Evolutionary conservation across 345 rosid species (phyloP), one percentile per base, ranked within the genome.

Genomic region (Litchi chinensis): DNA sequence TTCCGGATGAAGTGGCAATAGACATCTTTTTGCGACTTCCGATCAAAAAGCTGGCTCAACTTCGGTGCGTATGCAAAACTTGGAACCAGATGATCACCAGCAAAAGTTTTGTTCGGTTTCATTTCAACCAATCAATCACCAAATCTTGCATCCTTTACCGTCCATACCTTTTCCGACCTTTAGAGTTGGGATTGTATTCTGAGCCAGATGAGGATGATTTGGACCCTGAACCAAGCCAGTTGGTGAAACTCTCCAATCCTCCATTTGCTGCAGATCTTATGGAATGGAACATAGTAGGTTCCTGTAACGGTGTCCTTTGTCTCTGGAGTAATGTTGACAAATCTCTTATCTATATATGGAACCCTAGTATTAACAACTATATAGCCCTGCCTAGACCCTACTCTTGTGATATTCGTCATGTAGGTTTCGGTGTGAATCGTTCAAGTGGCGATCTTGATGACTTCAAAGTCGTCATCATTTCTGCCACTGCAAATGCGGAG

Each of bases 291-390:
- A 39, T 74, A 10, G 11, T 74, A 43, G 77, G 70, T 21, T 74
- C 77, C 0, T 46, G 69, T 74, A 74, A 74, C 10, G 77, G 77
- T 19, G 70, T 74, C 40, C 77, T 74, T 13, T 74, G 77, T 48
- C 48, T 74, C 41, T 74, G 77, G 70, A 63, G 77, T 60, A 46
- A 46, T 26, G 59, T 32, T 43, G 77, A 74, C 22, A 69, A 6
- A 26, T 74, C 77, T 41, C 60, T 74, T 65, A 74, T 74, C 59
- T 64, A 74, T 28, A 44, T 74, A 60, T 74, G 77, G 77, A 74
- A 74, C 18, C 77, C 77, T 63, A 63, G 5, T 2, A 63, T 43
- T 66, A 74, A 64, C 41, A 74, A 64, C 43, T 44, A 74, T 22
- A 10, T 64, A 1, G 44, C 43, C 24, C 70, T 74, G 39, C 77